Evolutionary conservation across 192 early-diverging fungal species (phyloP).

Genomic region (Umbelopsis isabellina): DNA sequence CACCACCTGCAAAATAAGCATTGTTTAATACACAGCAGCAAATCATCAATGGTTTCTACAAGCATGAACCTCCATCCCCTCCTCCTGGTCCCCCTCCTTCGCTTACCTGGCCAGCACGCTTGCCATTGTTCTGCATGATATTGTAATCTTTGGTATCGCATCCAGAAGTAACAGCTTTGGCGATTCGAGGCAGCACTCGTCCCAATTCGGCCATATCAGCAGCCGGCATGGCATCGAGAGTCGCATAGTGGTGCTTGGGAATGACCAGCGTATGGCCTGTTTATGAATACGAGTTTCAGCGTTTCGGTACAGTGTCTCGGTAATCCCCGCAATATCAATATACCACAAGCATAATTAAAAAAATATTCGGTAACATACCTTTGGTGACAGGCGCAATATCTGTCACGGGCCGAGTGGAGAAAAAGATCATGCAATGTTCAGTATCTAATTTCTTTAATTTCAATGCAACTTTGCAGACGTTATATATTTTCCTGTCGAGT

Average conservation of each 20-base stretch:
- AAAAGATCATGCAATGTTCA: no score
- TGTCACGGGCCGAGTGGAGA: not conserved
- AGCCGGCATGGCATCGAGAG: conserved; percentile 15
- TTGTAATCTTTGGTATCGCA: conserved; percentile 19
- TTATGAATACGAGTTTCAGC: not conserved
- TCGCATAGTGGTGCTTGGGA: conserved; percentile 21
- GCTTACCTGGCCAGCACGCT: conserved; percentile 14
- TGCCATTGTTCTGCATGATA: conserved; percentile 28
- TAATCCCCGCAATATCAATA: no score
- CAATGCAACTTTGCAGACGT: no score
- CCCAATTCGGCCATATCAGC: conserved; percentile 18
- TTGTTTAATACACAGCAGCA: not conserved
- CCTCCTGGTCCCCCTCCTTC: not conserved
- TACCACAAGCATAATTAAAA: no score
- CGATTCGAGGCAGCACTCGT: conserved; percentile 18
- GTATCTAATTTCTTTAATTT: no score
- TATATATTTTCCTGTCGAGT: not conserved
- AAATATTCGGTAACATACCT: conserved; percentile 4
- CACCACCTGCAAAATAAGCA: conserved; percentile 3
- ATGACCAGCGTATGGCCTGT: conserved; percentile 29
- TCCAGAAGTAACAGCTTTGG: conserved; percentile 12
- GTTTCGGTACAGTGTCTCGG: no score
- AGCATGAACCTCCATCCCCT: not conserved
- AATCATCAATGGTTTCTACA: no score
- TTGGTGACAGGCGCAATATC: conserved; percentile 26